A percentile compares a stretch with the other conserved stretches of the same genome.
phyloP scores from a whole-genome alignment of 169 alveolate species.

The Cryptosporidium sp. region DNA sequence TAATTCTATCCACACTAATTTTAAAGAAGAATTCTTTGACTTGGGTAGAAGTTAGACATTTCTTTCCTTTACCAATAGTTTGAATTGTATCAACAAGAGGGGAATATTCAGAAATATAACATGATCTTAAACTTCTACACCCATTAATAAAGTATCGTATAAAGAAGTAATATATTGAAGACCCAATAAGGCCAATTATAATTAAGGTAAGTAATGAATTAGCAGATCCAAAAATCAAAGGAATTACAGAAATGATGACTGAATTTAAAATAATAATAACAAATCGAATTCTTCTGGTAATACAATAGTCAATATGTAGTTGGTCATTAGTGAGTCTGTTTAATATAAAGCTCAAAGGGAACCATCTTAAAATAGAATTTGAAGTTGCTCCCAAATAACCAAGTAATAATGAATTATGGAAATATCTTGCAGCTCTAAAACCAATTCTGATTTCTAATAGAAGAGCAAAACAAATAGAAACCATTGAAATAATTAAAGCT shows the following conservation, averaged over 20 bases:
- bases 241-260: constrained; percentile 26
- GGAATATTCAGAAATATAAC: constrained; percentile 55
- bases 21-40: constrained; percentile 26
- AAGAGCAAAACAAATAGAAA: constrained; percentile 16
- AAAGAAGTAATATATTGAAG: background rate
- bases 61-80: constrained; percentile 70
- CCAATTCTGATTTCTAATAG: constrained; percentile 59
- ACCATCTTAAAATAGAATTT: constrained; percentile 41
- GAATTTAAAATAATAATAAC: constrained; percentile 46
- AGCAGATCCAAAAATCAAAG: constrained; percentile 42
- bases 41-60: constrained; percentile 12
- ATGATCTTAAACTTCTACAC: constrained; percentile 48
- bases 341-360: constrained; percentile 52
- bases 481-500: constrained; percentile 7
- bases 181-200: background rate
- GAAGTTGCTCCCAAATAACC: constrained; percentile 68
- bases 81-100: constrained; percentile 61
- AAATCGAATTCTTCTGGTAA: constrained; percentile 60
- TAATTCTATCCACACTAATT: background rate
- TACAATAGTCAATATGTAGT: constrained; percentile 50
- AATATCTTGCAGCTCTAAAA: constrained; percentile 58
- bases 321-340: constrained; percentile 59
- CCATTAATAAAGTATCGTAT: constrained; percentile 63
- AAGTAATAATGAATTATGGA: constrained; percentile 45
- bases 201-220: background rate